Percentiles rank a stretch among this genome's conserved stretches.
These are phyloP conservation scores for Fraxinus greggii DNA, from an alignment of 305 asterid species.

Conservation along the genomic window DNA sequence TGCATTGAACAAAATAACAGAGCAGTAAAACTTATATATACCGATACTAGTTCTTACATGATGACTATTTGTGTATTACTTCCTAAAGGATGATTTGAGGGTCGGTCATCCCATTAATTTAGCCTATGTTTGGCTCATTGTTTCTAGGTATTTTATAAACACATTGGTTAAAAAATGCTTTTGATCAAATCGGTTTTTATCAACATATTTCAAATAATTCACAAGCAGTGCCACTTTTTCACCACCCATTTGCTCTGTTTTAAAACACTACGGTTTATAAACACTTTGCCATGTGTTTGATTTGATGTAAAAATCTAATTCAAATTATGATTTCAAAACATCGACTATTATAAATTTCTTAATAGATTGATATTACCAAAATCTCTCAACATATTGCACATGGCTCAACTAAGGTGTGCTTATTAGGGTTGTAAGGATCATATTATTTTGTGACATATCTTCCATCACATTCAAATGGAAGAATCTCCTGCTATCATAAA, in stretches of 20 bases:
- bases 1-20: background rate
- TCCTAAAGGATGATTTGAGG: background rate
- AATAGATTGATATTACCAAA: background rate
- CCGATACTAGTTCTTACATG: background rate
- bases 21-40: background rate
- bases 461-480: slow-evolving; percentile 23
- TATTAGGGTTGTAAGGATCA: background rate
- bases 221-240: background rate
- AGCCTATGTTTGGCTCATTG: background rate
- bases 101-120: background rate
- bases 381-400: background rate
- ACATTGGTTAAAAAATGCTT: background rate
- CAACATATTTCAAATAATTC: background rate
- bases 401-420: background rate
- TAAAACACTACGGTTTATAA: background rate
- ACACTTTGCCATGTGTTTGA: background rate
- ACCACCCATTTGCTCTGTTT: background rate
- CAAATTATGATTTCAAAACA: background rate
- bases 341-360: background rate
- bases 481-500: slow-evolving; percentile 4
- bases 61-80: background rate
- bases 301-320: background rate
- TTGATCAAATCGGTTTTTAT: background rate
- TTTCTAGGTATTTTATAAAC: background rate
- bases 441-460: slow-evolving; percentile 31